Conservation (phyloP, 2,329 filamentous ascomycete genomes). For the Leptographium lundbergii region DNA sequence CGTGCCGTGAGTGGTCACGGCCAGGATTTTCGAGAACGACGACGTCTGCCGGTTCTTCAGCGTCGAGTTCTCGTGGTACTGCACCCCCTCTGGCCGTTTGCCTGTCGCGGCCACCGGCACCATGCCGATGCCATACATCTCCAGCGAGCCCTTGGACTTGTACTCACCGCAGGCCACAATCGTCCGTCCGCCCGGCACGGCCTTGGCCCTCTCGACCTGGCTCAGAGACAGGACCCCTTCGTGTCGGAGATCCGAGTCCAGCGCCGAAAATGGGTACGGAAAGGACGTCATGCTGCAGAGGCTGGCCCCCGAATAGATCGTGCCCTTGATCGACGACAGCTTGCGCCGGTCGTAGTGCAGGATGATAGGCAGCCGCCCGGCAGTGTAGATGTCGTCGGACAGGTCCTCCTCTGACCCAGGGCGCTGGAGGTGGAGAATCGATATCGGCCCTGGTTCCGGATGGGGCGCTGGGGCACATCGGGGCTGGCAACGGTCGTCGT, state of each 20-base stretch:
- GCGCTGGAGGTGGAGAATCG: conserved; percentile 63
- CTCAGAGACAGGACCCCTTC: conserved; percentile 41
- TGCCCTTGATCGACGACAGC: conserved; percentile 65
- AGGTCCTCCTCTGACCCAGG: conserved; percentile 36
- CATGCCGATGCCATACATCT: conserved; percentile 59
- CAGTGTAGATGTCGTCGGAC: conserved; percentile 75
- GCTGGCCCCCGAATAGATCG: conserved; percentile 72
- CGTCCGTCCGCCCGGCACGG: conserved; percentile 42
- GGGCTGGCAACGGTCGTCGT: conserved; percentile 9
- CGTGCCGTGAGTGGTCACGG: conserved; percentile 69
- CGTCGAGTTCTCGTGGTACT: conserved; percentile 30
- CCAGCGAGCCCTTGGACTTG: conserved; percentile 79
- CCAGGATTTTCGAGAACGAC: conserved; percentile 67
- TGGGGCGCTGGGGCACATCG: conserved; percentile 35
- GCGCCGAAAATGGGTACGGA: conserved; percentile 52
- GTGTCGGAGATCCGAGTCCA: conserved; percentile 46
- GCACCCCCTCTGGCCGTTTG: not conserved
- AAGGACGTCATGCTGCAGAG: conserved; percentile 61
- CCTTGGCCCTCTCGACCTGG: conserved; percentile 40
- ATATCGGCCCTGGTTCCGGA: conserved; percentile 69
- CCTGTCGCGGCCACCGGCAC: not conserved
- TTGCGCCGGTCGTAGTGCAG: conserved; percentile 79
- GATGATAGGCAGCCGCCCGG: conserved; percentile 78
- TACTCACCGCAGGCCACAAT: conserved; percentile 81
- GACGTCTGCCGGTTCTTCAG: conserved; percentile 77